These are phyloP conservation scores for Lumnitzera racemosa DNA, from an alignment of 345 rosid genomes.

Conservation along the genomic window DNA sequence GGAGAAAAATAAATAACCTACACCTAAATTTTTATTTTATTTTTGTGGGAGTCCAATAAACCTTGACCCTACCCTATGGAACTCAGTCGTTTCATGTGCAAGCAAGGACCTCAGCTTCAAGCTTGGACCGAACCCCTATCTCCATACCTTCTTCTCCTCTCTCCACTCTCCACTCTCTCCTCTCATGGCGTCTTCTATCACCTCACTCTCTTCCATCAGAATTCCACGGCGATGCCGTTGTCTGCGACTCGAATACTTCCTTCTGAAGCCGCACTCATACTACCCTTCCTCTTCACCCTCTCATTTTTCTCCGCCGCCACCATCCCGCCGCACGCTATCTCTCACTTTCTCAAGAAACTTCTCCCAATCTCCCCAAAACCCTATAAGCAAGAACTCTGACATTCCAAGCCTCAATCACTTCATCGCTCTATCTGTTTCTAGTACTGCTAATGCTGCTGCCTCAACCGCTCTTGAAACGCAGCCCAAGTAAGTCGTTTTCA, in stretches of 20 bases:
- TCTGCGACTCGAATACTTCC: constrained; percentile 29
- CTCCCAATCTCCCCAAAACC: constrained; percentile 25
- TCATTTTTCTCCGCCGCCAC: constrained; percentile 14
- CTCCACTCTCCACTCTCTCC: neutral
- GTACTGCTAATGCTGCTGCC: constrained; percentile 29
- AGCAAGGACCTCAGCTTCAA: too few relatives aligned
- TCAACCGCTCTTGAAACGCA: constrained; percentile 31
- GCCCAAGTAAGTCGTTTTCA: constrained; percentile 31
- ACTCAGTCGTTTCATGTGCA: too few relatives aligned
- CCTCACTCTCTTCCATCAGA: constrained; percentile 49
- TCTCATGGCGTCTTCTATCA: constrained; percentile 63
- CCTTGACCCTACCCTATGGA: too few relatives aligned
- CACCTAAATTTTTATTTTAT: too few relatives aligned
- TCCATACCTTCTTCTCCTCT: neutral
- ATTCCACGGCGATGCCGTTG: constrained; percentile 30
- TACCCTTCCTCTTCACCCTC: constrained; percentile 12
- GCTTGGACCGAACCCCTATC: constrained; percentile 19
- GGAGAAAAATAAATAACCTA: too few relatives aligned
- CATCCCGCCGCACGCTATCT: constrained; percentile 15
- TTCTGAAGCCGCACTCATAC: constrained; percentile 15
- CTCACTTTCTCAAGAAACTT: constrained; percentile 37
- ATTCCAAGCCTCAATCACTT: constrained; percentile 58
- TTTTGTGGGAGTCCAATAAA: too few relatives aligned
- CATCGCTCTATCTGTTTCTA: constrained; percentile 36
- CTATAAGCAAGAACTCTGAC: constrained; percentile 18